phyloP scores from a whole-genome alignment of 2,329 filamentous ascomycete genomes.

The Diplodia corticola region DNA sequence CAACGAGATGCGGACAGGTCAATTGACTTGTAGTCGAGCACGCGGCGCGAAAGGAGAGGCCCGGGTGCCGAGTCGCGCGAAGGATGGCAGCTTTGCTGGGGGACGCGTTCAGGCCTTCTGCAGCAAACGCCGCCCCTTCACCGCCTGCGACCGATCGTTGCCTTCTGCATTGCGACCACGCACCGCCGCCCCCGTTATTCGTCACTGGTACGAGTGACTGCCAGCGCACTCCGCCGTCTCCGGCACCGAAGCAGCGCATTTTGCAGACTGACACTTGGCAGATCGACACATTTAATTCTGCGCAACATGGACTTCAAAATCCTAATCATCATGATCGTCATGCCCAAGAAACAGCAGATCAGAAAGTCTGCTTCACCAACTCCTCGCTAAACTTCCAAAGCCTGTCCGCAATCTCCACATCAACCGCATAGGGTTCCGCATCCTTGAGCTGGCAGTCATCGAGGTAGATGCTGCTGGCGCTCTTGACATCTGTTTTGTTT shows the following conservation, averaged over 20 bases:
- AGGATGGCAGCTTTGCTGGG: not conserved
- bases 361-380: conserved; percentile 31
- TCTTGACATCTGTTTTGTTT: conserved; percentile 26
- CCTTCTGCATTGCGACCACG: not conserved
- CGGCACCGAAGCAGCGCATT: not conserved
- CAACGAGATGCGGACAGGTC: not conserved
- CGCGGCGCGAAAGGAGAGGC: not conserved
- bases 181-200: not conserved
- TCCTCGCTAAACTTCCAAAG: conserved; percentile 38
- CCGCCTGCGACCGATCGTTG: not conserved
- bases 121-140: not conserved
- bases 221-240: not conserved
- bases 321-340: too few species aligned
- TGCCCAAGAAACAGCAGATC: not conserved
- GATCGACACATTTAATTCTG: not conserved
- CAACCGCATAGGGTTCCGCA: conserved; percentile 28
- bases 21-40: not conserved
- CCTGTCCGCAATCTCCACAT: conserved; percentile 30
- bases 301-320: too few species aligned
- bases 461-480: conserved; percentile 28
- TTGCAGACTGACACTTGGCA: not conserved
- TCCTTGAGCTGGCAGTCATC: conserved; percentile 30
- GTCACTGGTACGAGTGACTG: not conserved
- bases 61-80: not conserved
- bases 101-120: not conserved